A percentile compares a stretch with the other conserved stretches of the same genome.
Conservation (phyloP, 768 basidiomycete genomes). For the Chlorophyllum brunneum region DNA sequence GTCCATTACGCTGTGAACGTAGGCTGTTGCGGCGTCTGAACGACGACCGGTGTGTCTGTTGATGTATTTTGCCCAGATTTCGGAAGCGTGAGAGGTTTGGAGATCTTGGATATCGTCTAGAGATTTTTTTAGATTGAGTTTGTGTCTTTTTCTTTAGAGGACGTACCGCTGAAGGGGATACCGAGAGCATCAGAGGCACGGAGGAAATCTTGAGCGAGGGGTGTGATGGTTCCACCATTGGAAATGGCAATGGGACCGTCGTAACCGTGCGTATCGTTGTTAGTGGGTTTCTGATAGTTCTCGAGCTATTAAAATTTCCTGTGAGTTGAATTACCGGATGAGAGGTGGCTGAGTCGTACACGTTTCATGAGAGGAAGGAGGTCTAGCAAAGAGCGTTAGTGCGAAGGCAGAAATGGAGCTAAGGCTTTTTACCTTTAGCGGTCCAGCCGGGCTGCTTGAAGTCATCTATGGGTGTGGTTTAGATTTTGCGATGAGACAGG, state of each 20-base stretch:
- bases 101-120: conserved; percentile 70
- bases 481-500: neutral
- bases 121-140: too few relatives aligned
- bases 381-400: too few relatives aligned
- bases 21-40: conserved; percentile 62
- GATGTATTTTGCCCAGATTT: conserved; percentile 78
- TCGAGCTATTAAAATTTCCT: conserved; percentile 49
- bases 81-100: conserved; percentile 54
- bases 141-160: too few relatives aligned
- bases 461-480: conserved; percentile 45
- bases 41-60: conserved; percentile 70
- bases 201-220: conserved; percentile 67
- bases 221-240: conserved; percentile 61
- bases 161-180: conserved; percentile 61
- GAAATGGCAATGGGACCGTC: conserved; percentile 73
- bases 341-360: conserved; percentile 21
- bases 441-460: conserved; percentile 72
- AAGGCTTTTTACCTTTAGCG: conserved; percentile 58
- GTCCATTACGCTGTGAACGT: conserved; percentile 71
- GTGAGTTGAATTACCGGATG: neutral
- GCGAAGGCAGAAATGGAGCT: too few relatives aligned
- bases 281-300: conserved; percentile 72
- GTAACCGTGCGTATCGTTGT: conserved; percentile 67
- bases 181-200: conserved; percentile 58
- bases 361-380: conserved; percentile 71